Conservation (phyloP, 2,329 filamentous ascomycete genomes). For the Boeremia lycopersici region DNA sequence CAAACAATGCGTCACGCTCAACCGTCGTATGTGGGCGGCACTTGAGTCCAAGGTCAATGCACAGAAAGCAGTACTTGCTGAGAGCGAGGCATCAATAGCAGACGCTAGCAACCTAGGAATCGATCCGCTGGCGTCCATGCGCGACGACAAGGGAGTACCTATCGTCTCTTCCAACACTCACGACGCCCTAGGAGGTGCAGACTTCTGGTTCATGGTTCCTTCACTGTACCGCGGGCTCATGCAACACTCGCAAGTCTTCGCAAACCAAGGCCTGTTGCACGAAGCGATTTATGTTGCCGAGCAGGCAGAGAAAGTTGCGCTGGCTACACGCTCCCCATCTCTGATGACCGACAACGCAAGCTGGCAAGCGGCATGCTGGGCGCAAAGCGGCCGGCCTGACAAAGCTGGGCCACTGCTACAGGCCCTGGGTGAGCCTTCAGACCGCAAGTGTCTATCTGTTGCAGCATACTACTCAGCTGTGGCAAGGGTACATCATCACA, state of each 20-base stretch:
- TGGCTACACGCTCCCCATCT: constrained; percentile 67
- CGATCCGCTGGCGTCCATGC: constrained; percentile 38
- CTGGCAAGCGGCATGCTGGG: constrained; percentile 56
- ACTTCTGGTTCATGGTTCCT: constrained; percentile 80
- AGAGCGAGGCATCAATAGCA: constrained; percentile 22
- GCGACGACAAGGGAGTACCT: constrained; percentile 36
- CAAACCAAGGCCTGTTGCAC: constrained; percentile 82
- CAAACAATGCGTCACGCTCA: constrained; percentile 56
- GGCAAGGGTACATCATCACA: constrained; percentile 55
- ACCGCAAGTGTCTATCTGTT: constrained; percentile 58
- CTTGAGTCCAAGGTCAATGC: constrained; percentile 51
- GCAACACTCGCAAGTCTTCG: constrained; percentile 78
- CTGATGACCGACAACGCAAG: constrained; percentile 53
- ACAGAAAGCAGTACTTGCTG: constrained; percentile 22
- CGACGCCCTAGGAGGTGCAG: constrained; percentile 62
- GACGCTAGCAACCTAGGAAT: constrained; percentile 28
- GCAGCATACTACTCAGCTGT: constrained; percentile 59
- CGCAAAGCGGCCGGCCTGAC: constrained; percentile 55
- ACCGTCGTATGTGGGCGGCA: constrained; percentile 58
- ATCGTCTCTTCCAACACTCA: constrained; percentile 51
- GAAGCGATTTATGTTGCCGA: constrained; percentile 90
- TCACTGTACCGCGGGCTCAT: constrained; percentile 74
- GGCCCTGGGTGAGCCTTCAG: constrained; percentile 52
- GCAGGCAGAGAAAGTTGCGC: constrained; percentile 78
- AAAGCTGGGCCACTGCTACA: constrained; percentile 60